These are phyloP conservation scores for Tilletiaria anomala DNA, from an alignment of 1,284 basidiomycete species.

Conservation along the genomic window DNA sequence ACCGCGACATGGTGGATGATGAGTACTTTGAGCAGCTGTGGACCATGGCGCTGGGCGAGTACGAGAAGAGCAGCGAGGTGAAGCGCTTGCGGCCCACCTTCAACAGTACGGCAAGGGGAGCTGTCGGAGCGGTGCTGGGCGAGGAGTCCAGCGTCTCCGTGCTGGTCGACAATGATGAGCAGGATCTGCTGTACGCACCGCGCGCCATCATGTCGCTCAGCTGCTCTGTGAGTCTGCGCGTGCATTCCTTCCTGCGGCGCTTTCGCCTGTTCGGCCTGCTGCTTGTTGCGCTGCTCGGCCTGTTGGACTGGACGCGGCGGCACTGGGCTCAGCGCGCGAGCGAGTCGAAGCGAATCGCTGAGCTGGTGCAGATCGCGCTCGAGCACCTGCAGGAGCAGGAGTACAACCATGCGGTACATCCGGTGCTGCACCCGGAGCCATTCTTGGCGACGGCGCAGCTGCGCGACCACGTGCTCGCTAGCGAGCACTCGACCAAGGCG, in stretches of 20 bases:
- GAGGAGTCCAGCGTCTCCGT: no score
- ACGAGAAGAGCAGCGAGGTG: slow-evolving; percentile 1
- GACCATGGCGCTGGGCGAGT: slow-evolving; percentile 27
- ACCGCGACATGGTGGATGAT: slow-evolving; percentile 8
- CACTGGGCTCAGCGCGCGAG: no score
- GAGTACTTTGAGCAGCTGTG: slow-evolving; percentile 24
- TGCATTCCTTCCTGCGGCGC: slow-evolving; percentile 2
- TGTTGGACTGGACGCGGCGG: no score
- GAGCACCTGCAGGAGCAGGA: slow-evolving; percentile 44
- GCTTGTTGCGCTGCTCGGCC: not conserved
- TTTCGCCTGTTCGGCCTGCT: not conserved
- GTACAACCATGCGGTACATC: slow-evolving; percentile 67
- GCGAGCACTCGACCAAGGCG: slow-evolving; percentile 57
- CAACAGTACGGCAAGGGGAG: no score
- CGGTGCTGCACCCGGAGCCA: slow-evolving; percentile 58
- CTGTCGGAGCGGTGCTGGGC: no score
- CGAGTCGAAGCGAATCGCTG: no score
- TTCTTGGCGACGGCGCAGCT: slow-evolving; percentile 79
- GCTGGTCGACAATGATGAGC: no score
- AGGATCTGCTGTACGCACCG: slow-evolving; percentile 1
- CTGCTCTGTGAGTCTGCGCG: slow-evolving; percentile 5
- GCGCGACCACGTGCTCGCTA: slow-evolving; percentile 71
- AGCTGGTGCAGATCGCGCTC: slow-evolving; percentile 15
- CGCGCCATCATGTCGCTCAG: slow-evolving; percentile 2
- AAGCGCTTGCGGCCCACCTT: no score